Percentiles rank a stretch among this genome's conserved stretches.
phyloP scores from a whole-genome alignment of 306 rosid genomes.

The Ziziphus jujuba region DNA sequence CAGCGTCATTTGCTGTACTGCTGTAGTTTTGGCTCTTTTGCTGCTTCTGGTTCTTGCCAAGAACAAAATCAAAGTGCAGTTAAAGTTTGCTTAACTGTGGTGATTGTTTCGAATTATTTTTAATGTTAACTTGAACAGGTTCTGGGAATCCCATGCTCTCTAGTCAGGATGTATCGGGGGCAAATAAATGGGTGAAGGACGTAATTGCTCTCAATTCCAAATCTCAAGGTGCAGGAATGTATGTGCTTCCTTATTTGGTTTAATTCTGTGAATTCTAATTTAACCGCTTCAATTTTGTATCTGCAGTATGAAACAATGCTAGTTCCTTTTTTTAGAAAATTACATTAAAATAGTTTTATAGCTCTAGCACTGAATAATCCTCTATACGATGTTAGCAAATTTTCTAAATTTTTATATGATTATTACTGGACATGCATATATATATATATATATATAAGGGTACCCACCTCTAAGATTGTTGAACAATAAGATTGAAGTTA shows the following conservation, averaged over 20 bases:
- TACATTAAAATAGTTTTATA: neutral
- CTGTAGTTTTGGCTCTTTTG: constrained; percentile 75
- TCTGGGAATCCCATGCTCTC: constrained; percentile 79
- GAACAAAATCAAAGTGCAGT: constrained; percentile 34
- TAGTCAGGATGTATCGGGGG: constrained; percentile 56
- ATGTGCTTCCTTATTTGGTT: constrained; percentile 9
- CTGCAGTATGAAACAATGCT: neutral
- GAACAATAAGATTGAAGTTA: neutral
- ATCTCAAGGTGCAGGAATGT: constrained; percentile 41
- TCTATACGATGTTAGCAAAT: no score
- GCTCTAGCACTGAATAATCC: neutral
- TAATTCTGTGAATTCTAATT: neutral
- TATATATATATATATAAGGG: no score
- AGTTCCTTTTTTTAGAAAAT: neutral
- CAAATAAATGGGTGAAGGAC: constrained; percentile 60
- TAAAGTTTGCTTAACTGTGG: neutral
- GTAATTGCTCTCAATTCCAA: constrained; percentile 41
- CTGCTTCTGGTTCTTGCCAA: constrained; percentile 85
- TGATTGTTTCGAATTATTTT: neutral
- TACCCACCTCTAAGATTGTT: neutral
- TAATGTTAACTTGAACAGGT: constrained; percentile 36
- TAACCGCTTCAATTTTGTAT: neutral
- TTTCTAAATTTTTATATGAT: no score
- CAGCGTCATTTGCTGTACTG: constrained; percentile 65
- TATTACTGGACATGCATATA: neutral